These are phyloP conservation scores for Hypoxylon sp. DNA, from an alignment of 2,329 filamentous ascomycete species.

Conservation along the genomic window DNA sequence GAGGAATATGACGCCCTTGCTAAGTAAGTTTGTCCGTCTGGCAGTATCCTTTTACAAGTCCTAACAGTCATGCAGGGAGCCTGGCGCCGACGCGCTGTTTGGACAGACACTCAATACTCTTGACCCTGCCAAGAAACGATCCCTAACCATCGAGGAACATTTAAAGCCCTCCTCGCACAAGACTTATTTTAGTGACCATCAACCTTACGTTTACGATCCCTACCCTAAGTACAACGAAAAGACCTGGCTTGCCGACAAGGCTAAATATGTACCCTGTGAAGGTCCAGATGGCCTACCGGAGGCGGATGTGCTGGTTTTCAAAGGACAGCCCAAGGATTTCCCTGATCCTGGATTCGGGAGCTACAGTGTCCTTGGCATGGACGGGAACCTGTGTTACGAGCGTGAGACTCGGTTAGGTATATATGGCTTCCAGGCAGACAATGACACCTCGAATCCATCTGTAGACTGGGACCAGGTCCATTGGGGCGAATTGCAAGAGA, in stretches of 20 bases:
- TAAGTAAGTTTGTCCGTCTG: conserved; percentile 51
- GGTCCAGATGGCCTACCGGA: conserved; percentile 73
- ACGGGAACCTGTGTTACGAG: conserved; percentile 76
- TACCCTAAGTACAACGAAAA: conserved; percentile 79
- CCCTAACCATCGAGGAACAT: conserved; percentile 51
- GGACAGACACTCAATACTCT: conserved; percentile 68
- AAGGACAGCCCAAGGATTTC: conserved; percentile 71
- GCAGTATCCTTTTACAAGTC: conserved; percentile 29
- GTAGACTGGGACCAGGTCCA: conserved; percentile 75
- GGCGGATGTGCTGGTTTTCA: conserved; percentile 76
- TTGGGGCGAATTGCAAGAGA: conserved; percentile 79
- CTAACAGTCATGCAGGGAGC: conserved; percentile 56
- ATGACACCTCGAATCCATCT: conserved; percentile 61
- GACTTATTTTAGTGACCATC: conserved; percentile 60
- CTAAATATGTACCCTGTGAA: conserved; percentile 73
- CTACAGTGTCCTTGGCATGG: conserved; percentile 71
- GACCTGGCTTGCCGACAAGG: conserved; percentile 69
- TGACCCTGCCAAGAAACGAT: conserved; percentile 56
- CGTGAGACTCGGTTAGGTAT: conserved; percentile 77
- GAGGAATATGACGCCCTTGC: conserved; percentile 59
- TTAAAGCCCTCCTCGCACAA: conserved; percentile 54
- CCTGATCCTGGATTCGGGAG: conserved; percentile 74
- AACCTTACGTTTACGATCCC: conserved; percentile 74
- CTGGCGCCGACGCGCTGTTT: conserved; percentile 68
- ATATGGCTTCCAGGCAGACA: conserved; percentile 70